Evolutionary conservation across 2,329 filamentous ascomycete genomes (phyloP).

Genomic region (Alternaria longipes): DNA sequence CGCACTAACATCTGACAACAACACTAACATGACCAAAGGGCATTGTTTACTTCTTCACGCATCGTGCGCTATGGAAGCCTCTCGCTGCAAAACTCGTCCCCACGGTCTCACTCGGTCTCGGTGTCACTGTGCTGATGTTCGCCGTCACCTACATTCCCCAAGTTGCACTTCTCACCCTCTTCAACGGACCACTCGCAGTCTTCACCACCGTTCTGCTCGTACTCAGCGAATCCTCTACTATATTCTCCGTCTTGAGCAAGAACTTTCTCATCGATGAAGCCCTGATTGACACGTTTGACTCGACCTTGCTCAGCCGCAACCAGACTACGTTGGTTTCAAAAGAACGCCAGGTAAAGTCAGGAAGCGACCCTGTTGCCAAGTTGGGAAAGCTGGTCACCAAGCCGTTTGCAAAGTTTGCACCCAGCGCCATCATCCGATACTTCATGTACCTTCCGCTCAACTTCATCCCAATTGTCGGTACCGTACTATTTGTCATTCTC

Average conservation of each 20-base stretch:
- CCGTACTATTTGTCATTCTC: constrained; percentile 78
- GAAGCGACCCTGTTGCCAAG: constrained; percentile 62
- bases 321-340: constrained; percentile 72
- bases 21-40: constrained; percentile 56
- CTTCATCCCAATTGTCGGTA: constrained; percentile 90
- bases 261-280: constrained; percentile 83
- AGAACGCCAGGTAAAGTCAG: constrained; percentile 74
- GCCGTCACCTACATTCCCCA: constrained; percentile 87
- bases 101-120: constrained; percentile 74
- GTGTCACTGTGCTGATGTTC: constrained; percentile 84
- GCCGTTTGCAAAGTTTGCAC: constrained; percentile 63
- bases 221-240: constrained; percentile 59
- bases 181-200: constrained; percentile 84
- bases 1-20: neutral
- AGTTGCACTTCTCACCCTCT: constrained; percentile 80
- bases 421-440: constrained; percentile 74
- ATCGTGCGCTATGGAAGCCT: constrained; percentile 68
- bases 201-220: constrained; percentile 75
- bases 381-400: constrained; percentile 66
- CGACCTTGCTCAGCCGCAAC: constrained; percentile 65
- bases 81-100: constrained; percentile 65
- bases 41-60: constrained; percentile 66
- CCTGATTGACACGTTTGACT: constrained; percentile 89
- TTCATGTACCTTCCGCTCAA: constrained; percentile 90
- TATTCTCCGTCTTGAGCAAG: constrained; percentile 65